A percentile compares a stretch with the other conserved stretches of the same genome.
Conservation (phyloP, 78 protist species). For the Emiliania huxleyi region DNA sequence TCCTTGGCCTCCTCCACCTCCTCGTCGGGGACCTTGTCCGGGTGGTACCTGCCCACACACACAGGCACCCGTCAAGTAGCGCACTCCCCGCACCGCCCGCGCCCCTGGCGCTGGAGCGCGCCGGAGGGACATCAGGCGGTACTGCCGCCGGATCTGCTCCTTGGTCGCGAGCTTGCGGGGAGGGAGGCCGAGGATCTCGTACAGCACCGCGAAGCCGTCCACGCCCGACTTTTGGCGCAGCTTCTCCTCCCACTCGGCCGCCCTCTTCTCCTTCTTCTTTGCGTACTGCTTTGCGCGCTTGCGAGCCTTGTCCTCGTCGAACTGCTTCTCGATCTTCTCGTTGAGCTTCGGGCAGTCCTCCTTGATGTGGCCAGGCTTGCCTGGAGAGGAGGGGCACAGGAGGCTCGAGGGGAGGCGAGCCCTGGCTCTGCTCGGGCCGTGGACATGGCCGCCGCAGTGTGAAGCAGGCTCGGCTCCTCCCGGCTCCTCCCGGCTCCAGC, state of each 20-base stretch:
- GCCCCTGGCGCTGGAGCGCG: too few species aligned
- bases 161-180: background rate
- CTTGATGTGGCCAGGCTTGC: background rate
- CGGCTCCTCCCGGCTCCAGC: too few species aligned
- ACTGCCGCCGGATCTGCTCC: background rate
- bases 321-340: background rate
- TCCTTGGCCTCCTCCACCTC: conserved; percentile 12
- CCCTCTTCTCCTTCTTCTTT: background rate
- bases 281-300: background rate
- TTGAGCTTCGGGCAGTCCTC: background rate
- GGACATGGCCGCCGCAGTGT: too few species aligned
- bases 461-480: too few species aligned
- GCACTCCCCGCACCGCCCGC: too few species aligned
- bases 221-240: background rate
- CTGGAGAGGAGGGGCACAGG: too few species aligned
- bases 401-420: too few species aligned
- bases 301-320: background rate
- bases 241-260: background rate
- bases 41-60: too few species aligned
- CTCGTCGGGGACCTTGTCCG: background rate
- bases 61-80: too few species aligned
- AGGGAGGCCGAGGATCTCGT: background rate
- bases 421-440: too few species aligned
- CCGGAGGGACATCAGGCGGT: background rate
- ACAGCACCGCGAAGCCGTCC: background rate